phyloP scores from a whole-genome alignment of 768 basidiomycete species.

The Xerocomellus intermedius region DNA sequence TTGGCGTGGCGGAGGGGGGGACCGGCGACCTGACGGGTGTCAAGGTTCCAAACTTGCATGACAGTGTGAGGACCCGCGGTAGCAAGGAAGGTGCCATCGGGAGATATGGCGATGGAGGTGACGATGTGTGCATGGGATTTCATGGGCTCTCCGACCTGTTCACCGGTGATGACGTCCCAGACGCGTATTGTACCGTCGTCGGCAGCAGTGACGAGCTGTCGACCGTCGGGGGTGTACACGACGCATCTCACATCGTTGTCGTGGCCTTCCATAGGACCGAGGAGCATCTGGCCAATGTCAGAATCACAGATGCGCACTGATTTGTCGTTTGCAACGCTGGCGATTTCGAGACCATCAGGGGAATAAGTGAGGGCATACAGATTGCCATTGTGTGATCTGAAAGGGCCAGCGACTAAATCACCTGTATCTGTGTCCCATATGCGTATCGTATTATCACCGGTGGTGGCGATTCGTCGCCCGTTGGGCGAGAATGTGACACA shows the following conservation, averaged over 20 bases:
- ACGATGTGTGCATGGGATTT: conserved; percentile 28
- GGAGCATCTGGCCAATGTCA: conserved; percentile 37
- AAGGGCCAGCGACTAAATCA: conserved; percentile 24
- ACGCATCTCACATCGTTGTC: conserved; percentile 31
- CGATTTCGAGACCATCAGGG: conserved; percentile 32
- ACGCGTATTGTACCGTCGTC: conserved; percentile 32
- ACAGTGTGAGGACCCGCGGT: conserved; percentile 31
- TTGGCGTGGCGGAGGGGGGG: conserved; percentile 28
- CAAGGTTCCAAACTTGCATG: conserved; percentile 33
- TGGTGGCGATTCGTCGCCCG: conserved; percentile 32
- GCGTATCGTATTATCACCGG: conserved; percentile 32
- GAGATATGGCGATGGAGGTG: conserved; percentile 33
- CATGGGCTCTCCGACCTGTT: conserved; percentile 32
- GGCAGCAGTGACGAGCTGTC: conserved; percentile 27
- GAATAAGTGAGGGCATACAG: conserved; percentile 39
- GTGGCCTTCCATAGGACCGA: conserved; percentile 28
- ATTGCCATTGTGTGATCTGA: conserved; percentile 32
- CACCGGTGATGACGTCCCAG: conserved; percentile 29
- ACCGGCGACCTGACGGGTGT: conserved; percentile 17
- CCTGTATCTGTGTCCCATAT: conserved; percentile 33
- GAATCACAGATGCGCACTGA: conserved; percentile 33
- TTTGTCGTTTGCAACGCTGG: conserved; percentile 31
- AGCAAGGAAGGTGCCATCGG: conserved; percentile 30
- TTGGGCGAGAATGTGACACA: conserved; percentile 34
- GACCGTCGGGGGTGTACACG: conserved; percentile 31